Base-by-base conservation (phyloP, 1,284 basidiomycete species). In the Pseudozyma pruni region DNA sequence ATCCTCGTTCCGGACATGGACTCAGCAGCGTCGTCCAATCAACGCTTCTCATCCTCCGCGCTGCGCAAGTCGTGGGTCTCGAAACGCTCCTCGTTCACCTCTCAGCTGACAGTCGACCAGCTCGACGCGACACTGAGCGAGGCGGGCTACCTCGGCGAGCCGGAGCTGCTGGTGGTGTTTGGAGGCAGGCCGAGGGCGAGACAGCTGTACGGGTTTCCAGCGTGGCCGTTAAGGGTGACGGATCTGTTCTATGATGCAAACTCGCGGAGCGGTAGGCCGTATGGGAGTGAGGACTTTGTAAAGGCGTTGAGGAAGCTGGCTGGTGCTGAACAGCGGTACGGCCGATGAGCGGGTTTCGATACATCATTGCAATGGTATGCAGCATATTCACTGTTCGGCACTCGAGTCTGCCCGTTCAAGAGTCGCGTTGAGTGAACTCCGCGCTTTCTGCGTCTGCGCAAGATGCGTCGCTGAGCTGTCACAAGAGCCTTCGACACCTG, bases 181-280 rank as follows among this genome's bases (percentile, higher is more conserved):
- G 55, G 59, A 5, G 44, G 25, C 2, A 39, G 31, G 2, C 19
- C 31, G n/a, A 29, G 52, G 14, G 20, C 47, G 27, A 19, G 58
- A 8, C 51, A 45, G 42, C 38, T 70, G 23, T 34, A 70, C 20
- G 67, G 67, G 10, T 63, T 63, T 35, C 67, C 67, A n/a, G 55
- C 67, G 3, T 70, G 67, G 67, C 44, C 67, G 19, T 29, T 70
- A 17, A 27, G 67, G 17, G 16, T 70, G n/a, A 44, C 55, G 14
- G 67, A 70, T 53, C 41, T 70, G 27, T 64, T 70, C 27, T 64
- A 49, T 34, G 67, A 70, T 41, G n/a, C 47, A 2, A 10, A 19
- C 10, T 27, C 47, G 27, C 45, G 37, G 8, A 29, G 34, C 10
- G 23, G 32, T n/a, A 11, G 14, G 14, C n/a, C 44, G 2, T 70